These are phyloP conservation scores for Ascochyta lentis DNA, from an alignment of 2,329 filamentous ascomycete genomes.

Conservation along the genomic window DNA sequence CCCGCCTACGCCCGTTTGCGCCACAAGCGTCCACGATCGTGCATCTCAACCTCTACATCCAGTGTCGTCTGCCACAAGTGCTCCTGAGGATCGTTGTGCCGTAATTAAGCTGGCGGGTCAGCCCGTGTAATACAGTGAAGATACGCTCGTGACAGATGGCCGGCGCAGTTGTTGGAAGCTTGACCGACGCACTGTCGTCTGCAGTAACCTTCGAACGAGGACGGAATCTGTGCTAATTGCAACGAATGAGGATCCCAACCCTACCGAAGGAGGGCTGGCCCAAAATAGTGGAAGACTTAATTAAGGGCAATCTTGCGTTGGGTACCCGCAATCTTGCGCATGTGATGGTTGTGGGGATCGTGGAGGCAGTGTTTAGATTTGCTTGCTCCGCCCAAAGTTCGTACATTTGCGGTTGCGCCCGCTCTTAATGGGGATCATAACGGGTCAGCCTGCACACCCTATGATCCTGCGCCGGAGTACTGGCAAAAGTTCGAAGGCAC, in stretches of 20 bases:
- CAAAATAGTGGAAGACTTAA: constrained; percentile 5
- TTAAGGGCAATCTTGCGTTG: constrained; percentile 1
- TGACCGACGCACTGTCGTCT: constrained; percentile 7
- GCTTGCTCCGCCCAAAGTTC: constrained; percentile 4
- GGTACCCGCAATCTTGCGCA: background rate
- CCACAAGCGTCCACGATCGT: constrained; percentile 19
- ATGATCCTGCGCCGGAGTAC: constrained; percentile 4
- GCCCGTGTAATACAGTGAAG: constrained; percentile 1
- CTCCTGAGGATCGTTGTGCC: background rate
- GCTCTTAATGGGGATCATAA: constrained; percentile 3
- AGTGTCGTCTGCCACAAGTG: constrained; percentile 1
- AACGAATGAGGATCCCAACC: background rate
- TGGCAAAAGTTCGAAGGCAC: background rate
- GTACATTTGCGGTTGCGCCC: background rate
- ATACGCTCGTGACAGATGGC: constrained; percentile 4
- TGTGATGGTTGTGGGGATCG: background rate
- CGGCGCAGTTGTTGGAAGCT: constrained; percentile 10
- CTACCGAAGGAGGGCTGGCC: background rate
- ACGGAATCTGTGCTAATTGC: constrained; percentile 8
- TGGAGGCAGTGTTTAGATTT: constrained; percentile 7
- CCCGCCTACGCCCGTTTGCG: constrained; percentile 13
- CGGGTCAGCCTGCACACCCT: constrained; percentile 2
- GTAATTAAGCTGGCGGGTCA: constrained; percentile 1
- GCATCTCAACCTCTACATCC: constrained; percentile 2
- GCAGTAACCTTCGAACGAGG: background rate